A percentile compares a stretch with the other conserved stretches of the same genome.
Evolutionary conservation across 2,329 filamentous ascomycete species (phyloP).

Genomic region (Leptoxyphium fumago): DNA sequence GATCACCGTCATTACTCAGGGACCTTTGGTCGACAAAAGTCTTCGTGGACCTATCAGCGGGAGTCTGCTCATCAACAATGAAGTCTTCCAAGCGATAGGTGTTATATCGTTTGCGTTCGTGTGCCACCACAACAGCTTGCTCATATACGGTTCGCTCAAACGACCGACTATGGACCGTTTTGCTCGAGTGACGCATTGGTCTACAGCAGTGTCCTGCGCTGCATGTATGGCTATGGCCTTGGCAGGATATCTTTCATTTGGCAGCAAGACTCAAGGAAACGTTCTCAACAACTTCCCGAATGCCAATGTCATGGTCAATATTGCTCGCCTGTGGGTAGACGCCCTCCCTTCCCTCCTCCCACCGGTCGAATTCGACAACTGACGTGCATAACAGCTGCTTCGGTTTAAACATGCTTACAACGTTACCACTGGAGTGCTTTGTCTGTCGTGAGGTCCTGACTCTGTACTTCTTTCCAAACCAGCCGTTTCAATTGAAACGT

Average conservation of each 20-base stretch:
- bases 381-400: slow-evolving; percentile 47
- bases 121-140: slow-evolving; percentile 84
- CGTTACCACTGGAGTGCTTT: slow-evolving; percentile 88
- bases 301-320: slow-evolving; percentile 84
- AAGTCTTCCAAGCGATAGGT: slow-evolving; percentile 89
- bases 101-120: slow-evolving; percentile 90
- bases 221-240: slow-evolving; percentile 82
- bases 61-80: slow-evolving; percentile 64
- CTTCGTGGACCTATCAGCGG: slow-evolving; percentile 56
- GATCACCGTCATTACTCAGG: slow-evolving; percentile 73
- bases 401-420: slow-evolving; percentile 97
- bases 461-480: slow-evolving; percentile 59
- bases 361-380: neutral
- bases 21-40: slow-evolving; percentile 56
- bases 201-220: slow-evolving; percentile 76
- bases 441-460: slow-evolving; percentile 95
- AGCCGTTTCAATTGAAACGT: slow-evolving; percentile 67
- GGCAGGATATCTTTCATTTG: slow-evolving; percentile 82
- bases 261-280: slow-evolving; percentile 81
- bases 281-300: slow-evolving; percentile 94
- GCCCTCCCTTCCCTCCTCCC: neutral
- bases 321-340: slow-evolving; percentile 58
- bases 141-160: slow-evolving; percentile 91
- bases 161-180: slow-evolving; percentile 95
- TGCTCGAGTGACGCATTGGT: slow-evolving; percentile 82